A percentile compares a stretch with the other conserved stretches of the same genome.
phyloP scores from a whole-genome alignment of 1,284 basidiomycete genomes.

The Tylopilus orsonianus region DNA sequence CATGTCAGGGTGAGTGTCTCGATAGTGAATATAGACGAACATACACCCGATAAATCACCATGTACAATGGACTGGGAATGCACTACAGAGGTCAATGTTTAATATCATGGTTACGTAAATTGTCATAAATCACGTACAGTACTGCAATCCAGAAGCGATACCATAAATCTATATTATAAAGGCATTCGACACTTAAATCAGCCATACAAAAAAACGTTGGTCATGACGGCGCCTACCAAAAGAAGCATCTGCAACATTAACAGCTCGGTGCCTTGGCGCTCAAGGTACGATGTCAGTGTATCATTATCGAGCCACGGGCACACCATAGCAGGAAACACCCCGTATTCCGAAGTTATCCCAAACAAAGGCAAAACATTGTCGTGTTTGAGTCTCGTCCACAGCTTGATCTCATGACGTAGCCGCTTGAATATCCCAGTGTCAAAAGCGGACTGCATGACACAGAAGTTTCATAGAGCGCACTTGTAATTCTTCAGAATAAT shows the following conservation, averaged over 20 bases:
- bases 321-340: constrained; percentile 13
- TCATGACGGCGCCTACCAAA: constrained; percentile 2
- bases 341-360: constrained; percentile 7
- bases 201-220: no score
- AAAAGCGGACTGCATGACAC: not conserved
- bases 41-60: constrained; percentile 13
- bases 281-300: constrained; percentile 11
- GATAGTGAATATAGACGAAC: not conserved
- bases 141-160: constrained; percentile 13
- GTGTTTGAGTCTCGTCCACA: constrained; percentile 14
- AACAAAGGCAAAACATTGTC: constrained; percentile 1
- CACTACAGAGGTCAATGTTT: not conserved
- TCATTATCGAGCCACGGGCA: constrained; percentile 16
- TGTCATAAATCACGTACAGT: constrained; percentile 1
- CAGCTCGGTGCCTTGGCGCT: not conserved
- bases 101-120: not conserved
- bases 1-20: not conserved
- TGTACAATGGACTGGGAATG: constrained; percentile 12
- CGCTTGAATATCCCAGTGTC: constrained; percentile 2
- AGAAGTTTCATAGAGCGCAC: not conserved
- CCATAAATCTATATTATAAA: constrained; percentile 6
- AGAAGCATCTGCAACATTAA: not conserved
- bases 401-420: constrained; percentile 9
- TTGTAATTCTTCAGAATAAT: constrained; percentile 1
- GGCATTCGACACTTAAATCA: not conserved